Conservation (phyloP, 306 rosid genomes). For the Quercus bicolor region DNA sequence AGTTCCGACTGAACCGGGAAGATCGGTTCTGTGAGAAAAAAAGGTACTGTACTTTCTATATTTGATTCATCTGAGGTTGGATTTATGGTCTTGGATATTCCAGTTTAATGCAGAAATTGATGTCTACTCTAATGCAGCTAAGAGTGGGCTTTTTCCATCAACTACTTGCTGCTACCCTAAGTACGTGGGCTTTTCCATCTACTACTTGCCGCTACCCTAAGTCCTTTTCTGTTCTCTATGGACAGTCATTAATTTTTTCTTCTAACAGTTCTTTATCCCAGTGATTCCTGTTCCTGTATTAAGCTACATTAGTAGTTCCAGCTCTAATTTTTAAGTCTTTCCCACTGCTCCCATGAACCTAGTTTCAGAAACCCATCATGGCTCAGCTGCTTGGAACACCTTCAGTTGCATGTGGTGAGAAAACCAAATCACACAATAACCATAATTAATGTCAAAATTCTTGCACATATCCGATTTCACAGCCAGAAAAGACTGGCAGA, state of each 20-base stretch:
- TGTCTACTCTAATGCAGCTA: neutral
- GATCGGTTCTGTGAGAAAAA: conserved; percentile 68
- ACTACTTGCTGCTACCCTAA: neutral
- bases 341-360: neutral
- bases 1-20: conserved; percentile 65
- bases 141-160: neutral
- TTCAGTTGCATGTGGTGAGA: neutral
- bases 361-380: neutral
- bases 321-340: neutral
- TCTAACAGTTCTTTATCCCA: neutral
- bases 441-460: neutral
- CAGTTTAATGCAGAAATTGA: too few relatives aligned
- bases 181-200: neutral
- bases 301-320: neutral
- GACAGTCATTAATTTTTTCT: neutral
- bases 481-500: conserved; percentile 64
- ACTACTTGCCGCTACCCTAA: neutral
- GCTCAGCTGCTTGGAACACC: neutral
- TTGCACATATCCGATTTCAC: conserved; percentile 58
- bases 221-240: neutral
- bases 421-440: neutral
- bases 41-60: conserved; percentile 43
- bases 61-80: neutral
- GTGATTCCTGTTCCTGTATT: neutral
- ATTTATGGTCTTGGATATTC: neutral